Evolutionary conservation across 192 early-diverging fungal species (phyloP).

Genomic region (Coemansia erecta): DNA sequence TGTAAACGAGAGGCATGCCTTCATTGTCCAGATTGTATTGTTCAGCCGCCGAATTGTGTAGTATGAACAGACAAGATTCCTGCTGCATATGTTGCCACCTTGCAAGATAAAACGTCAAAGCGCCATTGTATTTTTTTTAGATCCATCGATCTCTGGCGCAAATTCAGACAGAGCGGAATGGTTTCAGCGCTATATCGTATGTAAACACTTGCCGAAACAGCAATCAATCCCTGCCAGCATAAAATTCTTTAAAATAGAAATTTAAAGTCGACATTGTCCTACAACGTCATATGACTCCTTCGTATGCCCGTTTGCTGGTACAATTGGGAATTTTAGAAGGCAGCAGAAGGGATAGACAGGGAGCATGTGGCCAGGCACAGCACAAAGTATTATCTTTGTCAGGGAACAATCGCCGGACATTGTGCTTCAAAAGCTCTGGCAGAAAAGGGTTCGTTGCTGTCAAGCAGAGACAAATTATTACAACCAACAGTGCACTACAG

Average conservation of each 20-base stretch:
- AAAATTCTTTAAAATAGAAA: too few species aligned
- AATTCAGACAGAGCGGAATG: not conserved
- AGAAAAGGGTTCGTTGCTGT: not conserved
- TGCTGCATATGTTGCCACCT: too few species aligned
- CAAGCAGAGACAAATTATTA: conserved; percentile 2
- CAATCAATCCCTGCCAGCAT: too few species aligned
- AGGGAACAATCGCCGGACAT: too few species aligned
- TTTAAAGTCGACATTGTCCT: too few species aligned
- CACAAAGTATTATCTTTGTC: too few species aligned
- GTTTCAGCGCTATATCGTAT: too few species aligned
- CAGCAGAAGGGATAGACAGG: not conserved
- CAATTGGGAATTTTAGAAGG: not conserved
- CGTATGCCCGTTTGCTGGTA: conserved; percentile 6
- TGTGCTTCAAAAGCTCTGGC: not conserved
- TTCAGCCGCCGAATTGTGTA: too few species aligned
- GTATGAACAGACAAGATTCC: too few species aligned
- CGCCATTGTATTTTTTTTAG: not conserved
- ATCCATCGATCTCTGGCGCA: not conserved
- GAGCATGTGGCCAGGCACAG: not conserved
- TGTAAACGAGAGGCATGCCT: too few species aligned
- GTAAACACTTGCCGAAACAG: too few species aligned
- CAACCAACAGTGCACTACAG: not conserved
- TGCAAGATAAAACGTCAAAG: not conserved
- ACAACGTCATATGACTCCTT: not conserved
- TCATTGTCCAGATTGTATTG: too few species aligned